Percentiles rank a stretch among this genome's conserved stretches.
phyloP scores from a whole-genome alignment of 768 basidiomycete genomes.

The Mycena maculata region DNA sequence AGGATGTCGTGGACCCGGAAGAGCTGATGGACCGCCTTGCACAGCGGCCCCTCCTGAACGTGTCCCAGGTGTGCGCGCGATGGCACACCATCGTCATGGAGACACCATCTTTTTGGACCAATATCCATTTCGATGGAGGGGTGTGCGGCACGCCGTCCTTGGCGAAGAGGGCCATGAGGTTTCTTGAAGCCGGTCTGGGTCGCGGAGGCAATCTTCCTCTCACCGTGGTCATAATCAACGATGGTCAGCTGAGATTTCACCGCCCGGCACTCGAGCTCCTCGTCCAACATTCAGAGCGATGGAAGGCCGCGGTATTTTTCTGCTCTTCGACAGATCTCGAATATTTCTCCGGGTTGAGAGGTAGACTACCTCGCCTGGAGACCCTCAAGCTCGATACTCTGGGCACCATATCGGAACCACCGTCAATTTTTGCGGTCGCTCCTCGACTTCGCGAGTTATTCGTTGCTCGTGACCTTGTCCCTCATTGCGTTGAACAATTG shows the following conservation, averaged over 20 bases:
- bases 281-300: slow-evolving; percentile 6
- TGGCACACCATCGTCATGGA: neutral
- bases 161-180: neutral
- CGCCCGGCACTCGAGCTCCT: neutral
- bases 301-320: neutral
- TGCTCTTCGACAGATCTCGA: neutral
- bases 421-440: neutral
- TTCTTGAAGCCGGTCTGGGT: neutral
- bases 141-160: neutral
- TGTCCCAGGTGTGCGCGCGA: neutral
- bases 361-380: slow-evolving; percentile 5
- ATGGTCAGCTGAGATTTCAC: neutral
- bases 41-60: neutral
- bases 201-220: neutral
- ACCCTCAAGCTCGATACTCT: neutral
- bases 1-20: neutral
- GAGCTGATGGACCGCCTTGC: neutral
- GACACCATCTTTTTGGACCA: neutral
- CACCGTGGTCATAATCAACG: neutral
- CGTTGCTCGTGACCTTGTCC: neutral
- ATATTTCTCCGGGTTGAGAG: neutral
- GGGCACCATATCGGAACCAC: neutral
- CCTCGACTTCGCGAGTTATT: neutral
- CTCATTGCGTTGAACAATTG: neutral
- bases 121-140: neutral